Percentiles rank a stretch among this genome's conserved stretches.
Evolutionary conservation across 2,329 filamentous ascomycete genomes (phyloP).

Genomic region (Cladosporium halotolerans): DNA sequence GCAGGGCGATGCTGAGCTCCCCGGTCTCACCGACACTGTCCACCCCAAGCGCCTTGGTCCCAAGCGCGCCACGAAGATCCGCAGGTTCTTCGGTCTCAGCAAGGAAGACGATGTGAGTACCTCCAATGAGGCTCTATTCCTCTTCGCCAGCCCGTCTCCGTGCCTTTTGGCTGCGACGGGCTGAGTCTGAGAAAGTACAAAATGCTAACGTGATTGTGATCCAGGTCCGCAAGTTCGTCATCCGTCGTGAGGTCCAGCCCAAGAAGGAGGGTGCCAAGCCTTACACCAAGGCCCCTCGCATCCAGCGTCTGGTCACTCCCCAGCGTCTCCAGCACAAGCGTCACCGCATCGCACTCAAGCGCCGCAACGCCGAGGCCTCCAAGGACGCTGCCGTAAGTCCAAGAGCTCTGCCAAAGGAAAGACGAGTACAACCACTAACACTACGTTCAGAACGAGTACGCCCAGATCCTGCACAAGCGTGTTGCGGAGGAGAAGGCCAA

Average conservation of each 20-base stretch:
- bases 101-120: conserved; percentile 99
- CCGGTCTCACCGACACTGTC: conserved; percentile 93
- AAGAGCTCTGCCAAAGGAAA: neutral
- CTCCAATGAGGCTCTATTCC: conserved; percentile 38
- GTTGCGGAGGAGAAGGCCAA: conserved; percentile 91
- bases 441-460: conserved; percentile 77
- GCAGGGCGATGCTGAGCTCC: conserved; percentile 91
- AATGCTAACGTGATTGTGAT: conserved; percentile 28
- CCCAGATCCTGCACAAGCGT: conserved; percentile 92
- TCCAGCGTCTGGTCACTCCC: conserved; percentile 98
- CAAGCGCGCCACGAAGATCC: conserved; percentile 99
- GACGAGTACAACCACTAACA: conserved; percentile 31
- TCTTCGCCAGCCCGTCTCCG: conserved; percentile 53
- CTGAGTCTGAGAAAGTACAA: conserved; percentile 27
- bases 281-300: conserved; percentile 99
- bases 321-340: conserved; percentile 99
- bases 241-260: conserved; percentile 94
- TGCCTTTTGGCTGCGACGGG: conserved; percentile 18
- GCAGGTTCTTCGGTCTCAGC: conserved; percentile 98
- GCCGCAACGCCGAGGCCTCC: conserved; percentile 90
- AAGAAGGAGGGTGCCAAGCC: conserved; percentile 96
- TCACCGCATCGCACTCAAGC: conserved; percentile 96
- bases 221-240: conserved; percentile 98
- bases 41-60: conserved; percentile 98
- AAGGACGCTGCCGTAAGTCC: conserved; percentile 95